These are phyloP conservation scores for Vanilla planifolia DNA, from an alignment of 106 monocot species.

Conservation along the genomic window DNA sequence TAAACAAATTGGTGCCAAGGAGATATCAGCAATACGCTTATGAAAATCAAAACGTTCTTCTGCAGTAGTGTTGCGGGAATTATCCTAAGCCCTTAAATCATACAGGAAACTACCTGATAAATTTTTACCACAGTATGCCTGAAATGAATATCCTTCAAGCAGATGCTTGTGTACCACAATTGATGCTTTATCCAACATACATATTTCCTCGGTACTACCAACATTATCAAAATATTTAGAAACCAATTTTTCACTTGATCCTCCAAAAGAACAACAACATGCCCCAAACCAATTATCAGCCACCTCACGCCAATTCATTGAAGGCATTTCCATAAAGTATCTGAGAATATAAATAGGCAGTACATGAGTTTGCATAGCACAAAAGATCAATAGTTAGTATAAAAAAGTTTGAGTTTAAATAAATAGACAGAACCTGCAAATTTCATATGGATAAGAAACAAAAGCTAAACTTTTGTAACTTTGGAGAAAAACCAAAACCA, in stretches of 20 bases:
- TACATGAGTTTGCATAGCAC: too few relatives aligned
- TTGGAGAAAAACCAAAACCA: too few relatives aligned
- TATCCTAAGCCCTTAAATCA: conserved; percentile 4
- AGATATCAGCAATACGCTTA: neutral
- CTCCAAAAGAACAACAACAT: conserved; percentile 95
- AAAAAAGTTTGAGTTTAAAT: too few relatives aligned
- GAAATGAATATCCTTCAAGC: conserved; percentile 42
- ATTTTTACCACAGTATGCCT: neutral
- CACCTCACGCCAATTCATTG: conserved; percentile 73
- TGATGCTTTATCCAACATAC: conserved; percentile 63
- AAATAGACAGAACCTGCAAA: too few relatives aligned
- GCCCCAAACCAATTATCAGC: conserved; percentile 99
- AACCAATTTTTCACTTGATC: conserved; percentile 70
- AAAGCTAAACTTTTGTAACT: too few relatives aligned
- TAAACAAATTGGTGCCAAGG: neutral
- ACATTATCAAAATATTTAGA: conserved; percentile 42
- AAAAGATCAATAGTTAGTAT: too few relatives aligned
- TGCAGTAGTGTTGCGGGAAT: neutral
- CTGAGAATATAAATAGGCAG: conserved; percentile 42
- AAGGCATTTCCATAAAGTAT: conserved; percentile 78
- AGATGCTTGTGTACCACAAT: conserved; percentile 58
- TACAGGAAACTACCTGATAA: neutral
- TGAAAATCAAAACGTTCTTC: neutral
- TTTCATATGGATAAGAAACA: too few relatives aligned
- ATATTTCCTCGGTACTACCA: conserved; percentile 38